Percentiles rank a stretch among this genome's conserved stretches.
phyloP scores from a whole-genome alignment of 495 filamentous ascomycete species.

The Xylaria castorea region DNA sequence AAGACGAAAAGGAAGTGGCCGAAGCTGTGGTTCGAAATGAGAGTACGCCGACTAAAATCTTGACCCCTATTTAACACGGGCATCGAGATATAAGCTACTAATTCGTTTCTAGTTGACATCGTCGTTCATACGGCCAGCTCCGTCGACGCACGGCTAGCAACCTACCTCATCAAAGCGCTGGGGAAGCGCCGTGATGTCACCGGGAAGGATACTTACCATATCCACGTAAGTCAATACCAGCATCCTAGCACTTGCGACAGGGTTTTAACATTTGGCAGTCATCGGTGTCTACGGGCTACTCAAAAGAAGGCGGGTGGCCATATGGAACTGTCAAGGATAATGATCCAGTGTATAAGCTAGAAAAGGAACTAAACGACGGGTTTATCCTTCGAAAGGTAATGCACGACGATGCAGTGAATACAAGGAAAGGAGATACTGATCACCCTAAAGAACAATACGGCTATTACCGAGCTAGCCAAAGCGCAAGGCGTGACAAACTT shows the following conservation, averaged over 20 bases:
- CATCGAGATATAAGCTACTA: background rate
- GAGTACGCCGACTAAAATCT: slow-evolving; percentile 31
- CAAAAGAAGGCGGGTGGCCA: slow-evolving; percentile 42
- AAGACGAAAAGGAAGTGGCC: slow-evolving; percentile 34
- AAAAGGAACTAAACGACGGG: slow-evolving; percentile 40
- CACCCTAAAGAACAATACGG: slow-evolving; percentile 33
- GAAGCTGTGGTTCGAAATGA: slow-evolving; percentile 37
- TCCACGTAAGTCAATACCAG: slow-evolving; percentile 39
- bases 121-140: slow-evolving; percentile 35
- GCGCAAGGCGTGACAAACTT: slow-evolving; percentile 42
- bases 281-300: slow-evolving; percentile 39
- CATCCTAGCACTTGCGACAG: slow-evolving; percentile 2
- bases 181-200: slow-evolving; percentile 37
- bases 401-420: slow-evolving; percentile 7
- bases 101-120: slow-evolving; percentile 15
- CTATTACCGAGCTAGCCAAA: slow-evolving; percentile 39
- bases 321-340: slow-evolving; percentile 41
- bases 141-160: slow-evolving; percentile 32
- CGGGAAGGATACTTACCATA: slow-evolving; percentile 39
- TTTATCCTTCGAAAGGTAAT: slow-evolving; percentile 38
- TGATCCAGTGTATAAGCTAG: slow-evolving; percentile 38
- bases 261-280: slow-evolving; percentile 35
- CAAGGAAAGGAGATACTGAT: background rate
- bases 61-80: background rate
- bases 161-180: slow-evolving; percentile 39